phyloP scores from a whole-genome alignment of 176 grass and related monocot species.

The Musa schizocarpa region DNA sequence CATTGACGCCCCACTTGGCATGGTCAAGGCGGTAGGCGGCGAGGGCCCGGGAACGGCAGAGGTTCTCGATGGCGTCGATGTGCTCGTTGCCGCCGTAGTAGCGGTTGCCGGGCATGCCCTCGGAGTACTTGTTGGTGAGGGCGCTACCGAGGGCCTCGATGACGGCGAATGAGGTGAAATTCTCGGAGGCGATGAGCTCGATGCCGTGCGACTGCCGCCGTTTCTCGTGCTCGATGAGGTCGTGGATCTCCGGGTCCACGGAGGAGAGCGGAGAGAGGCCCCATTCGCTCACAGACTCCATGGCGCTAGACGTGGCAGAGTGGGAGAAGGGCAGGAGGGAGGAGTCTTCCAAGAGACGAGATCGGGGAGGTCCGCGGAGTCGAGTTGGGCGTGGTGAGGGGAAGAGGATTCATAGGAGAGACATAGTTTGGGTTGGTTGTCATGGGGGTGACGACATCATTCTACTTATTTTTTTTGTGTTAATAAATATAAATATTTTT shows the following conservation, averaged over 20 bases:
- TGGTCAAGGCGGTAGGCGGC: constrained; percentile 57
- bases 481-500: background rate
- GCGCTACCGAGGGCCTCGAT: constrained; percentile 88
- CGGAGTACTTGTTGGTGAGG: constrained; percentile 98
- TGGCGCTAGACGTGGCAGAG: constrained; percentile 13
- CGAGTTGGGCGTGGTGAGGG: background rate
- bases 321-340: background rate
- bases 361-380: background rate
- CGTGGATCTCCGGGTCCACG: constrained; percentile 51
- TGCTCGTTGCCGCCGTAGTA: constrained; percentile 97
- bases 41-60: constrained; percentile 81
- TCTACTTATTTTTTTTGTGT: background rate
- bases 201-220: constrained; percentile 81
- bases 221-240: constrained; percentile 93
- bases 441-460: background rate
- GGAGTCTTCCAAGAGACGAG: background rate
- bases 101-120: constrained; percentile 82
- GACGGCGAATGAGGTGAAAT: constrained; percentile 95
- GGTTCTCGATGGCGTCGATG: constrained; percentile 88
- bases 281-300: constrained; percentile 68
- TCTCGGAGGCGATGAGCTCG: constrained; percentile 99
- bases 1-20: constrained; percentile 82
- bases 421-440: background rate
- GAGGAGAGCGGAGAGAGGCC: constrained; percentile 46
- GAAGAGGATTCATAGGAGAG: constrained; percentile 19